Base-by-base conservation (phyloP, 2,329 filamentous ascomycete species). In the Aspergillus tanneri region DNA sequence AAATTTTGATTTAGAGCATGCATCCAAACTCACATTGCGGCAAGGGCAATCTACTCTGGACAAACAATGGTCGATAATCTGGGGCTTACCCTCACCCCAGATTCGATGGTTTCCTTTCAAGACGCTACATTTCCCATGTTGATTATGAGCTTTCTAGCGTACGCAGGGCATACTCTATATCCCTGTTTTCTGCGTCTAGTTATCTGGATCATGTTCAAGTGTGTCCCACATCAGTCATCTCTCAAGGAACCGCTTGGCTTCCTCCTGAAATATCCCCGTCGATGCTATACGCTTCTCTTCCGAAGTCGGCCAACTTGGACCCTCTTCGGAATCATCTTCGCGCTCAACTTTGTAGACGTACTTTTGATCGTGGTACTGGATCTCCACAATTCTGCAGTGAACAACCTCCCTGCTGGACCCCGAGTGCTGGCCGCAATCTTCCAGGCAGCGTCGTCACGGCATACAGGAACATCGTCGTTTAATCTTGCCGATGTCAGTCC, bases 201-300 rank as follows among this genome's bases (percentile, higher is more conserved):
- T 7, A 76, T 87, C 28, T 86, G 81, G 81, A 64, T 62, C 5
- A 73, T 78, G 56, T 77, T 70, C 38, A 80, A 76, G 54, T 43
- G 76, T 3, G 61, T 71, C 0, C 75, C 77, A 0, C 61, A 69
- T 4, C 46, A 66, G 2, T 64, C 62, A 6, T 51, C 39, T 61
- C 2, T 72, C 69, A 3, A 62, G 64, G 38, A 59, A 59, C 23
- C 78, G 0, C 65, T 85, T 0, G 65, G 70, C 1, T 86, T 85
- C 53, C 68, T 86, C 0, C 74, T 86, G 9, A 76, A 84, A 43
- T 80, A 86, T 60, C 83, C 82, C 0, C 74, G 82, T 37, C 72
- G 83, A 5, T 84, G 81, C 55, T 85, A 82, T 57, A 84, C 80
- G 3, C 74, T 82, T 3, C 73, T 86, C 3, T 86, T 86, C 56